These are phyloP conservation scores for Parasarocladium wereldwijsianum DNA, from an alignment of 2,329 filamentous ascomycete genomes.

Conservation along the genomic window DNA sequence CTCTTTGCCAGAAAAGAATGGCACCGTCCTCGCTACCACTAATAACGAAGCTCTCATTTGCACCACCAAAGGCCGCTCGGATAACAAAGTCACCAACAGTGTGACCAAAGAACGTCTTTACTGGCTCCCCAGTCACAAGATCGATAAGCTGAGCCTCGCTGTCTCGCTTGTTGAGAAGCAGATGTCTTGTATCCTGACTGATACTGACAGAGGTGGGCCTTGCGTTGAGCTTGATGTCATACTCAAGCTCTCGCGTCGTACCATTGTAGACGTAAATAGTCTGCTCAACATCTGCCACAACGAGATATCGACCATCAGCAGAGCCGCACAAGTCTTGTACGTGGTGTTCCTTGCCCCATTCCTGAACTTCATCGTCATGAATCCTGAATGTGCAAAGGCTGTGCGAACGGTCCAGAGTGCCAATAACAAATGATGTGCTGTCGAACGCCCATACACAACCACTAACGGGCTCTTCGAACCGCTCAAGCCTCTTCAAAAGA, in stretches of 20 bases:
- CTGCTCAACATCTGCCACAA: slow-evolving; percentile 57
- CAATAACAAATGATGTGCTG: slow-evolving; percentile 63
- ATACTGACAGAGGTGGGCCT: slow-evolving; percentile 69
- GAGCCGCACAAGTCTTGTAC: slow-evolving; percentile 80
- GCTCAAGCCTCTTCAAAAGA: slow-evolving; percentile 47
- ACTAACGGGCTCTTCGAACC: slow-evolving; percentile 73
- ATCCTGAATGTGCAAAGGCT: slow-evolving; percentile 60
- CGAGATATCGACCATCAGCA: slow-evolving; percentile 62
- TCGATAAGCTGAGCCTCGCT: slow-evolving; percentile 69
- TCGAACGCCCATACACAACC: slow-evolving; percentile 82
- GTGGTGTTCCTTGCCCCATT: slow-evolving; percentile 57
- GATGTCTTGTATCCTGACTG: slow-evolving; percentile 62
- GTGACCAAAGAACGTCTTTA: slow-evolving; percentile 64
- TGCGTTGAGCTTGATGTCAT: slow-evolving; percentile 49
- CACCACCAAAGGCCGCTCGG: slow-evolving; percentile 71
- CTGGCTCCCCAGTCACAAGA: slow-evolving; percentile 53
- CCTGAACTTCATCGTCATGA: slow-evolving; percentile 43
- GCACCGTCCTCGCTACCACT: slow-evolving; percentile 73
- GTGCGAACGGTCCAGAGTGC: slow-evolving; percentile 52
- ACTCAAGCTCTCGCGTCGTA: slow-evolving; percentile 56
- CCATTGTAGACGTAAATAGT: slow-evolving; percentile 75
- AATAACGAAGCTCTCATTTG: slow-evolving; percentile 79
- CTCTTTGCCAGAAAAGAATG: slow-evolving; percentile 85
- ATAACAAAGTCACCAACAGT: slow-evolving; percentile 67
- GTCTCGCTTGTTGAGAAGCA: slow-evolving; percentile 71